Base-by-base conservation (phyloP, 1,139 yeast genomes). In the Pichia sp. region DNA sequence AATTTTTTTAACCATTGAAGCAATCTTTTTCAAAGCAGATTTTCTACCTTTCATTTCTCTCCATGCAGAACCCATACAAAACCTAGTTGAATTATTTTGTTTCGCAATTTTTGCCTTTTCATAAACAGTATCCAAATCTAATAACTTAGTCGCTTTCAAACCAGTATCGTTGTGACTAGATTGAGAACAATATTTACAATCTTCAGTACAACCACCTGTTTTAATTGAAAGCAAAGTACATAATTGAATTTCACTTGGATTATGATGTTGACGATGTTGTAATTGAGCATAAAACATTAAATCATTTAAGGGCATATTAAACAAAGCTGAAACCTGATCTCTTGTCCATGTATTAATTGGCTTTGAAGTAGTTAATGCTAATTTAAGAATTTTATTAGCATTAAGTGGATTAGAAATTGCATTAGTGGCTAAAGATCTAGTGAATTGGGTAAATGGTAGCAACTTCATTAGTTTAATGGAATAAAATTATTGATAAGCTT, bases 41-140 rank as follows among this genome's bases (percentile, higher is more conserved):
- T 82, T 84, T 41, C 94, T 69, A 9, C 94, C 94, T 39, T 70
- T 68, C 94, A 85, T 84, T 51, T 83, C 92, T 59, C 95, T 72
- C 92, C 92, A 85, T 1, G 94, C 95, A 11, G 92, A 87, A 37
- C 94, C 95, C 82, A 84, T 78, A 59, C 95, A 84, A 58, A 84
- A 84, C 49, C 95, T 69, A 0, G 94, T 84, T 0, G 84, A 76
- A 0, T 92, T 92, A 52, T 82, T 82, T 6, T 58, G 66, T 55
- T 82, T 80, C 5, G 94, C 92, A 43, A 71, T 72, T 40, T 64
- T 65, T 0, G 94, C 94, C 37, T 78, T 82, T 41, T 66, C 71
- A 58, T 81, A 65, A 1, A 85, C 92, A 27, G 71, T 71, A 3
- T 82, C 89, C 12, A 82, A 60, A 26, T 70, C 66, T 24, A 82